Evolutionary conservation across 78 protist genomes (phyloP).

Genomic region (Ministeria vibrans): DNA sequence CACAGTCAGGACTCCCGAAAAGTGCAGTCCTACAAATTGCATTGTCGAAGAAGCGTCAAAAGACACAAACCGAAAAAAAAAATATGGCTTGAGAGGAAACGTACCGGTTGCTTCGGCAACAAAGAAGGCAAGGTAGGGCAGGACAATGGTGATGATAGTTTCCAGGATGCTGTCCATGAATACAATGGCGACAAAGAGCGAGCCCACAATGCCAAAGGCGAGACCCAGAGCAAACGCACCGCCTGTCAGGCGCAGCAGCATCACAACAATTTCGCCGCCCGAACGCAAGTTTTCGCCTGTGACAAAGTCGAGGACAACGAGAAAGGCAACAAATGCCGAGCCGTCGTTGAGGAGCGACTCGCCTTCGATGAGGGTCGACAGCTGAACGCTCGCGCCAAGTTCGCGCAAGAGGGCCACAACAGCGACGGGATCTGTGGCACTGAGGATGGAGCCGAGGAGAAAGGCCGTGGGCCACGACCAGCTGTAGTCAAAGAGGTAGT

Average conservation of each 20-base stretch:
- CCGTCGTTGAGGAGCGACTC: conserved; percentile 74
- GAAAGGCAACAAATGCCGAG: conserved; percentile 44
- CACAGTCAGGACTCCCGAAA: neutral
- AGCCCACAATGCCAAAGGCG: conserved; percentile 9
- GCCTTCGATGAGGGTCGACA: conserved; percentile 52
- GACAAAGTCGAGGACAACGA: conserved; percentile 20
- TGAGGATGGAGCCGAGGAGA: conserved; percentile 35
- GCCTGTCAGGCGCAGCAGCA: neutral
- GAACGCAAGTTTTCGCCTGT: conserved; percentile 1
- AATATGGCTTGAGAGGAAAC: neutral
- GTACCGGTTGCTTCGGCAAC: conserved; percentile 14
- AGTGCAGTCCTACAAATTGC: neutral
- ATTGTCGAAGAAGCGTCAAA: neutral
- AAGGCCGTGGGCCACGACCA: conserved; percentile 4
- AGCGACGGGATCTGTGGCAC: conserved; percentile 78
- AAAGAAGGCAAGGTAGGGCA: conserved; percentile 30
- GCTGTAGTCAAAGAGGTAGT: neutral
- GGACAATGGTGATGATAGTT: neutral
- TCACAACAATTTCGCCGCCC: neutral
- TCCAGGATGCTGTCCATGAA: conserved; percentile 20
- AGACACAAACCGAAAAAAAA: neutral
- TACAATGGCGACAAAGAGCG: neutral
- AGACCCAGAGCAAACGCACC: conserved; percentile 1
- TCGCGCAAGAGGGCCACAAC: conserved; percentile 65
- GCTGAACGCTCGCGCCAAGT: conserved; percentile 38